Percentiles rank a stretch among this genome's conserved stretches.
These are phyloP conservation scores for Plasmodium ovale DNA, from an alignment of 169 alveolate species.

Conservation along the genomic window DNA sequence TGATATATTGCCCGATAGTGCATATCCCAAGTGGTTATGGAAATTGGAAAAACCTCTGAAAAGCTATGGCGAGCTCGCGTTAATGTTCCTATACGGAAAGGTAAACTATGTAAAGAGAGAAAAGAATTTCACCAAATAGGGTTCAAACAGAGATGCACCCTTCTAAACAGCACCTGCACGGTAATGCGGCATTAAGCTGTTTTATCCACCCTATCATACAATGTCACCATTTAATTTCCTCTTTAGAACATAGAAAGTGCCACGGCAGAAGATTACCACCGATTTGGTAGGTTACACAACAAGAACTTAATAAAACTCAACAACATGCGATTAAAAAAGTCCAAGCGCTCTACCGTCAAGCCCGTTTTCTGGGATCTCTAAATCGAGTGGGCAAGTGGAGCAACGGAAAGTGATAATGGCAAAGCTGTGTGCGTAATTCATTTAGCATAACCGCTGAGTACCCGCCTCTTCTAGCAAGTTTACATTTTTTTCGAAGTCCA, in stretches of 20 bases:
- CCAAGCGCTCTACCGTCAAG: constrained; percentile 80
- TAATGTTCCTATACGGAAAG: constrained; percentile 86
- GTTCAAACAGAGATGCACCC: neutral
- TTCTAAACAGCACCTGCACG: too few relatives aligned
- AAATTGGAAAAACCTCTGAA: constrained; percentile 84
- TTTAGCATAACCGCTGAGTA: too few relatives aligned
- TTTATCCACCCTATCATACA: too few relatives aligned
- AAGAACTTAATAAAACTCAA: constrained; percentile 79
- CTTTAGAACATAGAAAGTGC: constrained; percentile 82
- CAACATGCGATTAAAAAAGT: constrained; percentile 84
- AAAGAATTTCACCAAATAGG: neutral
- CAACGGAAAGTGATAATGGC: too few relatives aligned
- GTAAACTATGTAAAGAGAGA: constrained; percentile 19
- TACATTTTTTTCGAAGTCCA: too few relatives aligned
- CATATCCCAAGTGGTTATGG: constrained; percentile 87
- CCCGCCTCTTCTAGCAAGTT: too few relatives aligned
- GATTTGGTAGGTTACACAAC: constrained; percentile 85
- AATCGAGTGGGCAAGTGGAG: neutral
- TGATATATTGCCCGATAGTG: constrained; percentile 83
- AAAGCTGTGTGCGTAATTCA: too few relatives aligned
- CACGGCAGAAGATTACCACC: constrained; percentile 83
- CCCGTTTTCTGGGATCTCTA: constrained; percentile 83
- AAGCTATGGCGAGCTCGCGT: constrained; percentile 85
- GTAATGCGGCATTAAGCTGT: too few relatives aligned
- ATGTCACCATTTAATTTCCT: too few relatives aligned